A percentile compares a stretch with the other conserved stretches of the same genome.
phyloP scores from a whole-genome alignment of 2,329 filamentous ascomycete species.

The Cyphellophora europaea region DNA sequence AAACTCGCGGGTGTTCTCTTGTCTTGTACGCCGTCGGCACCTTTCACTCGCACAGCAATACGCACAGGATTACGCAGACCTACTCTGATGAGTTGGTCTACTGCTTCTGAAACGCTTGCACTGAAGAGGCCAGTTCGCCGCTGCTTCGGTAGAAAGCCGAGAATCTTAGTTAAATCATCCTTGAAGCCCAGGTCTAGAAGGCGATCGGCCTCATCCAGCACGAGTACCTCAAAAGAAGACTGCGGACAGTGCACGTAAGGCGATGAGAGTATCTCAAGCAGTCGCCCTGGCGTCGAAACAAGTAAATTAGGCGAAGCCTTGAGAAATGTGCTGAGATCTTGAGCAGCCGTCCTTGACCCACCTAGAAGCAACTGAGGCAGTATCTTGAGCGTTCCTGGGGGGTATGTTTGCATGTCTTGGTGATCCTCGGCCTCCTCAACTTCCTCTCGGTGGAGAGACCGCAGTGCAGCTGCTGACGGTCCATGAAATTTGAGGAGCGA shows the following conservation, averaged over 20 bases:
- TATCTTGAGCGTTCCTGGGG: conserved; percentile 44
- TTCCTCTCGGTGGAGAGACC: conserved; percentile 30
- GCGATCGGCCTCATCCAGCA: conserved; percentile 90
- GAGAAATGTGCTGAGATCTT: conserved; percentile 79
- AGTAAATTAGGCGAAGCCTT: conserved; percentile 79
- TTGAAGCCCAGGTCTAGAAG: conserved; percentile 91
- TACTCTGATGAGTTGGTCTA: conserved; percentile 84
- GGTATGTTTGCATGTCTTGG: conserved; percentile 7
- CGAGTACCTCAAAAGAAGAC: conserved; percentile 81
- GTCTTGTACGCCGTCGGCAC: conserved; percentile 64
- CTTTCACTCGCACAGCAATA: conserved; percentile 86
- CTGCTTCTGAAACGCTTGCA: conserved; percentile 89
- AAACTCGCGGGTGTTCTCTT: conserved; percentile 79
- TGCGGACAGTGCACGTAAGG: conserved; percentile 81
- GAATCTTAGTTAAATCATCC: conserved; percentile 65
- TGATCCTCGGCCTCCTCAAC: conserved; percentile 26
- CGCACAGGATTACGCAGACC: conserved; percentile 91
- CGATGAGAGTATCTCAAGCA: conserved; percentile 78
- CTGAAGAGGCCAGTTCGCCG: conserved; percentile 88
- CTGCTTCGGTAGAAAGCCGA: conserved; percentile 81
- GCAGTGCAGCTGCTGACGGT: conserved; percentile 51
- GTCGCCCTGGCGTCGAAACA: conserved; percentile 80
- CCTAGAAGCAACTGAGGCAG: conserved; percentile 84
- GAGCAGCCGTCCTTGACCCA: conserved; percentile 68
- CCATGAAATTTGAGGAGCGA: conserved; percentile 75